phyloP scores from a whole-genome alignment of 2,329 filamentous ascomycete genomes.

The Trichocomaceae sp. region DNA sequence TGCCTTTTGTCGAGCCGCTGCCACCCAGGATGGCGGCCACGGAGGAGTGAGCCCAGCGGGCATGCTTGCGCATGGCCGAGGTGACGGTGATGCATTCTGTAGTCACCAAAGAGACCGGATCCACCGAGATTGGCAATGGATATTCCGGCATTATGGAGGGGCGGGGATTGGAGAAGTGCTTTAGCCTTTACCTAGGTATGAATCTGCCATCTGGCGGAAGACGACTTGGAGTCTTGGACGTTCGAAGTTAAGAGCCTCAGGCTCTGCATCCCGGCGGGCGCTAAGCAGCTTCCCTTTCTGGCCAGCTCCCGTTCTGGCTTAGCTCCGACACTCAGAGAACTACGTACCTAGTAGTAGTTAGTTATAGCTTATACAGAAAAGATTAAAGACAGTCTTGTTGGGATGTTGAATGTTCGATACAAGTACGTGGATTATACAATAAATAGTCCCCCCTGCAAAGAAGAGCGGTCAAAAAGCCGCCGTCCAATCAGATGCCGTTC shows the following conservation, averaged over 20 bases:
- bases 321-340: too few relatives aligned
- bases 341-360: too few relatives aligned
- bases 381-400: too few relatives aligned
- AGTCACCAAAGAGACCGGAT: slow-evolving; percentile 86
- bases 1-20: slow-evolving; percentile 43
- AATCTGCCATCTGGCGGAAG: slow-evolving; percentile 14
- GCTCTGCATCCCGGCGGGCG: neutral
- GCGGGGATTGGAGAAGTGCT: slow-evolving; percentile 1
- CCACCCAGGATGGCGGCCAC: slow-evolving; percentile 92
- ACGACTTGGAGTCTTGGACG: too few relatives aligned
- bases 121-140: slow-evolving; percentile 68
- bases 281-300: slow-evolving; percentile 2
- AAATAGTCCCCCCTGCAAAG: neutral
- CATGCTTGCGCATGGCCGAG: slow-evolving; percentile 95
- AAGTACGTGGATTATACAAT: neutral
- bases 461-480: slow-evolving; percentile 6
- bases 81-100: slow-evolving; percentile 99
- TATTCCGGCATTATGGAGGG: slow-evolving; percentile 27
- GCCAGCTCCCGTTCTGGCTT: slow-evolving; percentile 21
- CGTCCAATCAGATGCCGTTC: neutral
- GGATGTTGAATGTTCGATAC: too few relatives aligned
- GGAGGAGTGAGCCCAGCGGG: slow-evolving; percentile 89
- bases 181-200: too few relatives aligned
- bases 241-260: too few relatives aligned
- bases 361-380: too few relatives aligned